Base-by-base conservation (phyloP, 192 early-diverging fungal species). In the Coemansia sp. region DNA sequence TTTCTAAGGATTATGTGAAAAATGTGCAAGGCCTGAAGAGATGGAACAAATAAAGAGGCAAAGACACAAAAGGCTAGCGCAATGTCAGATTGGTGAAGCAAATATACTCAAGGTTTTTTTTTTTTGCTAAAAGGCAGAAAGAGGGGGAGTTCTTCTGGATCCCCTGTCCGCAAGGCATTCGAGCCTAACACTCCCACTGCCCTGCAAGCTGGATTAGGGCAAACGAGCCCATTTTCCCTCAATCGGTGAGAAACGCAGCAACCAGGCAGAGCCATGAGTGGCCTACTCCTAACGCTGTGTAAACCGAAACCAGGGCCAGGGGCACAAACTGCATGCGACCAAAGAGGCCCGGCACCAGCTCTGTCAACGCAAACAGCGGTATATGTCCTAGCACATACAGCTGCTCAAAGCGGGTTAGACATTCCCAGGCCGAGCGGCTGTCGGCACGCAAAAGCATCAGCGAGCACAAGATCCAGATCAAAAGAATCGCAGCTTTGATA, bases 291-390 rank as follows among this genome's bases (percentile, higher is more conserved):
- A 89, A 56, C 9, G 89, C 84, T 20, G 85, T 86, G 69, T 95
- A 94, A 9, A 92, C 84, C 2, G 90, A 92, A 0, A 88, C 88
- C 51, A 90, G 63, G 85, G 94, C 88, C 64, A 97, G 80, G 19
- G 93, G 92, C 65, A 97, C 64, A 61, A 97, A 95, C 64, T 86
- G 85, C 39, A 92, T 59, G 29, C 72, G 74, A 0, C 82, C 82
- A 70, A 82, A 82, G n/a, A 46, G 32, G 27, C 57, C 22, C 0
- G 79, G 74, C 22, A 52, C 57, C 10, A 76, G 36, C 57, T 82
- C 79, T 9, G 65, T 59, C 0, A 57, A 33, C 24, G 58, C 59
- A 67, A 83, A 75, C 56, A 83, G 64, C n/a, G 64, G 66, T 19
- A 64, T 24, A 25, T 70, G 70, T 24, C 81, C 81, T 10, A 50